Conservation (phyloP, 306 rosid species). For the Quercus glauca region DNA sequence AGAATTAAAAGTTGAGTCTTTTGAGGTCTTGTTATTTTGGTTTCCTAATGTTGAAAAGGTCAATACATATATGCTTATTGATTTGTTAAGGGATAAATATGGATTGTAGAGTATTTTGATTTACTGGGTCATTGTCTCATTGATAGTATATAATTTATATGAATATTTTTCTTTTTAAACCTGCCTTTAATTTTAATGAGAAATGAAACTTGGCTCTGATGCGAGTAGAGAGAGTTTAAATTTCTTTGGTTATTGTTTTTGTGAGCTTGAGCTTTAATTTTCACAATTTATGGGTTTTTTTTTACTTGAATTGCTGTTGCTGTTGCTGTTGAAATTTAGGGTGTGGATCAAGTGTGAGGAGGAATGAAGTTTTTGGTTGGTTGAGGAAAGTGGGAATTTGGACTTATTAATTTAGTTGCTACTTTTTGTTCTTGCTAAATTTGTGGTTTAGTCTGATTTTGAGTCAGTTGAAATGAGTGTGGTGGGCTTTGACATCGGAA, state of each 20-base stretch:
- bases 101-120: background rate
- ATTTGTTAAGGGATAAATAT: background rate
- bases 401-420: slow-evolving; percentile 11
- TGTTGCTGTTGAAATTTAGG: slow-evolving; percentile 26
- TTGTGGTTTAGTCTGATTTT: slow-evolving; percentile 7
- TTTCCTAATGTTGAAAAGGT: background rate
- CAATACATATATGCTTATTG: background rate
- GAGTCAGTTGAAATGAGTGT: slow-evolving; percentile 59
- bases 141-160: background rate
- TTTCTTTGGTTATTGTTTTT: background rate
- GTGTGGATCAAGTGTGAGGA: slow-evolving; percentile 21
- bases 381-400: slow-evolving; percentile 20
- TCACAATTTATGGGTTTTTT: background rate
- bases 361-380: slow-evolving; percentile 14
- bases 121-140: background rate
- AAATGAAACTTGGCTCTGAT: slow-evolving; percentile 2
- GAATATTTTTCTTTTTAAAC: background rate
- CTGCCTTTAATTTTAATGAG: background rate
- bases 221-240: background rate
- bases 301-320: slow-evolving; percentile 27
- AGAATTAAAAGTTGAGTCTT: background rate
- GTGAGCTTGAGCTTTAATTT: background rate
- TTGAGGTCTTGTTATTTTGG: slow-evolving; percentile 1
- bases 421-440: background rate
- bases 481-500: slow-evolving; percentile 96